Evolutionary conservation across 179 eudicot genomes (phyloP), one percentile per base, ranked within the genome.

Genomic region (Spinacia oleracea): DNA sequence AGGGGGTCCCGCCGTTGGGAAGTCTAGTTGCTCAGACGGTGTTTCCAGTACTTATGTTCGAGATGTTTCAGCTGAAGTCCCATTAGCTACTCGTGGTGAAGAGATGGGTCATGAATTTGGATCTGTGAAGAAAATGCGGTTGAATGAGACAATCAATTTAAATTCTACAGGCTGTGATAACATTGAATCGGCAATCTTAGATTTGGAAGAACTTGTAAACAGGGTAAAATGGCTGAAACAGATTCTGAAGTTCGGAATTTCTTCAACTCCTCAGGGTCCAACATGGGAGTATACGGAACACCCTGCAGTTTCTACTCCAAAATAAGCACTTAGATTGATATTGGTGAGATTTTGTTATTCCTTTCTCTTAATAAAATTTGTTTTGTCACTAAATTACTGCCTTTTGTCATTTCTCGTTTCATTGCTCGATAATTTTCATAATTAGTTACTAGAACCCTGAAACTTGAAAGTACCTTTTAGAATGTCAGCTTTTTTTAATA

Each of bases 181-280:
- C 29, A 42, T 89, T 25, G 94, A 89, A 51, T 87, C 93, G 11
- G 65, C 83, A 27, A 10, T 92, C 60, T 0, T 87, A 80, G 94
- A 89, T 74, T 77, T 93, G 80, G 93, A 92, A 83, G 98, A 92
- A 79, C 91, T 92, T 78, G 82, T 82, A 18, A 90, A 79, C 87
- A 88, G 82, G 83, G 81, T 92, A 34, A 88, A 89, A 73, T 90
- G 94, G 98, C 79, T 93, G 34, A 87, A 85, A 78, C 77, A 62
- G 38, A 81, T 89, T 62, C 77, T 93, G 74, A 84, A 88, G 74
- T 56, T n/a, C 50, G 93, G 83, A 56, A 74, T 70, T 73, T 79
- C 87, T 58, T 75, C 78, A 6, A 78, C 78, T 71, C 72, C 86
- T 81, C 43, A n/a, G 65, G 79, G 72, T 25, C 74, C 82, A 59